Base-by-base conservation (phyloP, 495 filamentous ascomycete genomes). In the Thermothielavioides terrestris region DNA sequence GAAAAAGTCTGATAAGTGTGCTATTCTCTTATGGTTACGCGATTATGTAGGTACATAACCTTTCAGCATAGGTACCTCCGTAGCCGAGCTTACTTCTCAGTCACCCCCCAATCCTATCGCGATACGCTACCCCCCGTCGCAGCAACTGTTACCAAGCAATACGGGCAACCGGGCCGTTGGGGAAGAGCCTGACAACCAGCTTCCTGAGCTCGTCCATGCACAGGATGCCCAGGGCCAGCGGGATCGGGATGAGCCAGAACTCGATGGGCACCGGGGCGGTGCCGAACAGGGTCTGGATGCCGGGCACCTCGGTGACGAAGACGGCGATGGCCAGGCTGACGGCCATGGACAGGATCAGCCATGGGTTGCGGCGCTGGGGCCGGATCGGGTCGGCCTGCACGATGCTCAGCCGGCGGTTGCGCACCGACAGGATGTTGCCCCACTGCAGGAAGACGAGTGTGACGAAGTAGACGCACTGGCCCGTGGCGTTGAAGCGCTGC, bases 301-400 rank as follows among this genome's bases (percentile, higher is more conserved):
- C 71, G 0, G 71, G 73, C 4, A 68, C 70, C 49, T 79, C 71
- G 5, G 74, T 74, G 15, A 76, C 74, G 41, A 79, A 75, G 14
- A 77, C 61, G 31, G 75, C 76, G 40, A 78, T 78, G 17, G 63
- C 57, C 0, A 79, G 55, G 12, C 67, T 69, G 21, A 76, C 65
- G 6, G 65, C 31, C 50, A 73, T 71, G 0, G 67, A 38, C 9
- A 68, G 55, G 4, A 74, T 56, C 1, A 78, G 65, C 71, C 74
- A 78, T 0, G 68, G 69, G 49, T 79, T 79, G 22, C 74, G 69
- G 2, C 73, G 61, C 31, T 66, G 46, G 53, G 66, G 61, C 27
- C 72, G 68, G 50, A 79, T 61, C 2, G 76, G 75, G 42, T 77
- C 74, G 6, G 74, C 74, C 42, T 76, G 73, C 6, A 77, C 57